Conservation (phyloP, 345 rosid genomes). For the Eucalyptus microcorys region DNA sequence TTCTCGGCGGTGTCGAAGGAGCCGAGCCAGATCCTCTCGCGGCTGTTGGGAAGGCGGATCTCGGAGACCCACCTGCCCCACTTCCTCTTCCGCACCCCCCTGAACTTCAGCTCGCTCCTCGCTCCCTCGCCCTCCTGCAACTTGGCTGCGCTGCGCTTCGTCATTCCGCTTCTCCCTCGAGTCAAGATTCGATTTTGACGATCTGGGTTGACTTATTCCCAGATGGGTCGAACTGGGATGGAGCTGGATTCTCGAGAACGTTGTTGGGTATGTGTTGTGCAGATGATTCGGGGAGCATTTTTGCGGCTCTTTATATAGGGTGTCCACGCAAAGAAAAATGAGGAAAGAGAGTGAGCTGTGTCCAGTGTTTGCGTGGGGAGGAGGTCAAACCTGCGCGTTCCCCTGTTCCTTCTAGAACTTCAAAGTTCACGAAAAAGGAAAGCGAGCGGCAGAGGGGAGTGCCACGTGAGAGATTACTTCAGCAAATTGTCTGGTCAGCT, state of each 20-base stretch:
- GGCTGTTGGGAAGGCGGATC: conserved; percentile 1
- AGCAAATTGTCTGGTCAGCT: not conserved
- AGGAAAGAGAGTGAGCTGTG: not conserved
- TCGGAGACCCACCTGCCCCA: conserved; percentile 16
- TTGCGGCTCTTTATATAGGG: not conserved
- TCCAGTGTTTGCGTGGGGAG: not conserved
- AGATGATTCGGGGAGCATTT: not conserved
- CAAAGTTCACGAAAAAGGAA: not conserved
- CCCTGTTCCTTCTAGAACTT: not conserved
- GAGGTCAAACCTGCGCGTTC: not conserved
- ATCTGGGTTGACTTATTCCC: not conserved
- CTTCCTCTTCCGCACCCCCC: conserved; percentile 10
- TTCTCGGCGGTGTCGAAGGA: conserved; percentile 7
- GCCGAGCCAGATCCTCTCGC: conserved; percentile 6
- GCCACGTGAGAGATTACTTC: not conserved
- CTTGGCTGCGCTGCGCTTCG: not conserved
- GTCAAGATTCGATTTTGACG: not conserved
- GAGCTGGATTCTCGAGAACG: not conserved
- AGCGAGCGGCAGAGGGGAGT: not conserved
- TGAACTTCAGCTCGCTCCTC: not conserved
- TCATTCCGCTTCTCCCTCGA: not conserved
- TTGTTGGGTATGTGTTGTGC: not conserved
- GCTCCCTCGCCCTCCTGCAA: not conserved
- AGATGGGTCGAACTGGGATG: not conserved
- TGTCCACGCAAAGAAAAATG: not conserved